Percentiles rank a stretch among this genome's conserved stretches.
Conservation (phyloP, 1,139 yeast genomes). For the Yamadazyma mexicana region DNA sequence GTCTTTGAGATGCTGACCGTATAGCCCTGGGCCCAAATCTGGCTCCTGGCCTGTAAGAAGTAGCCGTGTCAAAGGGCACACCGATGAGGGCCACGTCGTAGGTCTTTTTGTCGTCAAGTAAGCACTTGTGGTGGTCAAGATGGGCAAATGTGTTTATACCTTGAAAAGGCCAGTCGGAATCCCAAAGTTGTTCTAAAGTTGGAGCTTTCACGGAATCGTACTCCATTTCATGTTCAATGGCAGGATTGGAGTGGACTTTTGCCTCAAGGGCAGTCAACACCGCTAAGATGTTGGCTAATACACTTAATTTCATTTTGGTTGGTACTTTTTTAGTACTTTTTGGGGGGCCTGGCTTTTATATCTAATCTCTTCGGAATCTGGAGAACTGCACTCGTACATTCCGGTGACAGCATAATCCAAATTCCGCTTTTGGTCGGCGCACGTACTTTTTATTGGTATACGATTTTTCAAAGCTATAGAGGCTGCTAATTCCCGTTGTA, state of each 20-base stretch:
- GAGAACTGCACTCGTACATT: no score
- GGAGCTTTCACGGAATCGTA: conserved; percentile 21
- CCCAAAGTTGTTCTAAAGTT: conserved; percentile 57
- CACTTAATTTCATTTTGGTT: conserved; percentile 2
- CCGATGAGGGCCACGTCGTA: conserved; percentile 73
- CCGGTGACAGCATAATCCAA: background rate
- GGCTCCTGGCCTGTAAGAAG: conserved; percentile 73
- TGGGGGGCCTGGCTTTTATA: background rate
- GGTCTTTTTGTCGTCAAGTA: conserved; percentile 42
- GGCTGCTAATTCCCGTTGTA: conserved; percentile 6
- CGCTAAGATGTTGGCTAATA: background rate
- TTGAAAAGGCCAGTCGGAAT: conserved; percentile 63
- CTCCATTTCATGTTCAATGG: conserved; percentile 9
- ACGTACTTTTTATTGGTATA: background rate
- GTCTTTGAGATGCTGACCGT: conserved; percentile 72
- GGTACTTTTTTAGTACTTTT: background rate
- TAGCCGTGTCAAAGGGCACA: conserved; percentile 78
- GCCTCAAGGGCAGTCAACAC: conserved; percentile 2
- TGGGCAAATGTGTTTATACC: conserved; percentile 79
- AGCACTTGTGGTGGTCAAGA: conserved; percentile 57
- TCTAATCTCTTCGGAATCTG: background rate
- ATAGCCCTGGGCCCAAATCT: conserved; percentile 80
- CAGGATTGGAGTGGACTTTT: conserved; percentile 12
- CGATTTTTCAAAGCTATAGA: no score
- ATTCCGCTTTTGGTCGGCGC: background rate